phyloP scores from a whole-genome alignment of 345 rosid genomes.

The Noccaea caerulescens region DNA sequence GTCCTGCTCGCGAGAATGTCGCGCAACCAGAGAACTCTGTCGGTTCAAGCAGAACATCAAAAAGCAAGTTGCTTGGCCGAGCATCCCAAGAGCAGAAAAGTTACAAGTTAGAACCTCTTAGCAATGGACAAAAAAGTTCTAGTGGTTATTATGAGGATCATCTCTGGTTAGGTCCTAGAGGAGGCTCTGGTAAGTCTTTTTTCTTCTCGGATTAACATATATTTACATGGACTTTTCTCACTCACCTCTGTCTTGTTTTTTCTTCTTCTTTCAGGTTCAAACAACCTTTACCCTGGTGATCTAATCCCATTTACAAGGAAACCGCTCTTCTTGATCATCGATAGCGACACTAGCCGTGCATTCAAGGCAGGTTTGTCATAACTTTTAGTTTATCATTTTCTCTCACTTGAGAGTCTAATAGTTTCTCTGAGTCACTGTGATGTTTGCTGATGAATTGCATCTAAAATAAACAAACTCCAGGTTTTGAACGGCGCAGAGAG shows the following conservation, averaged over 20 bases:
- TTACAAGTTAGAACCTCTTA: slow-evolving; percentile 50
- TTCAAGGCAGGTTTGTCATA: slow-evolving; percentile 99
- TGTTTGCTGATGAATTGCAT: slow-evolving; percentile 16
- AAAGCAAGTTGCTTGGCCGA: slow-evolving; percentile 56
- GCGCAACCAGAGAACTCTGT: slow-evolving; percentile 55
- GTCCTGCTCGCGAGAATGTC: slow-evolving; percentile 49
- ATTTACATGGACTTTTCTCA: slow-evolving; percentile 22
- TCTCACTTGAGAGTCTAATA: slow-evolving; percentile 24
- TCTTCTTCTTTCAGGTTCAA: slow-evolving; percentile 62
- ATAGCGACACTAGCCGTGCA: slow-evolving; percentile 98
- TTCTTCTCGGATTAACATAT: slow-evolving; percentile 19
- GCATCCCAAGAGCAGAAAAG: slow-evolving; percentile 56
- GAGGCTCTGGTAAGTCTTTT: slow-evolving; percentile 62
- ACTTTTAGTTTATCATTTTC: slow-evolving; percentile 46
- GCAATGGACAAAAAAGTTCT: slow-evolving; percentile 56
- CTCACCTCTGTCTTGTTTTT: slow-evolving; percentile 1
- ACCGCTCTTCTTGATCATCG: slow-evolving; percentile 91
- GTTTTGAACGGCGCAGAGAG: slow-evolving; percentile 85
- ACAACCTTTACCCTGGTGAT: slow-evolving; percentile 88
- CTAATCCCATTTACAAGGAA: slow-evolving; percentile 91
- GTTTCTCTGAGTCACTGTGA: slow-evolving; percentile 25
- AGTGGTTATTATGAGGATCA: slow-evolving; percentile 52
- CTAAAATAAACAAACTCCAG: slow-evolving; percentile 47
- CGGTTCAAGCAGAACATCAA: slow-evolving; percentile 66
- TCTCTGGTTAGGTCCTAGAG: slow-evolving; percentile 83